These are phyloP conservation scores for Hypoxylon sp. DNA, from an alignment of 2,329 filamentous ascomycete genomes.

Conservation along the genomic window DNA sequence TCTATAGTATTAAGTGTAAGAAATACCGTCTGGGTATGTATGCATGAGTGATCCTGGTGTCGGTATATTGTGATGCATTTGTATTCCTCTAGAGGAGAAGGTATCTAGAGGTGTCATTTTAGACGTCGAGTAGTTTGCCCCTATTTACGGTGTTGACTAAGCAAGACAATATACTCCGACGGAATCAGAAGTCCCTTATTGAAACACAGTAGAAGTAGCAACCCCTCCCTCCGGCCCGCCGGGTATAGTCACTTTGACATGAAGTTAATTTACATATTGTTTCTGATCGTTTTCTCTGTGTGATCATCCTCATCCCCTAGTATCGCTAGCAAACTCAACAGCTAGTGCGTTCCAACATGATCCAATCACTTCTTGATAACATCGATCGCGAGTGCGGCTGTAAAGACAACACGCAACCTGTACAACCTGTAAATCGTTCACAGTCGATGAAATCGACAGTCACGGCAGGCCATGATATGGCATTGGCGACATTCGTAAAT, in stretches of 20 bases:
- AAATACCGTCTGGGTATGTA: too few relatives aligned
- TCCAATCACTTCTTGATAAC: neutral
- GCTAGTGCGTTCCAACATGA: neutral
- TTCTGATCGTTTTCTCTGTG: neutral
- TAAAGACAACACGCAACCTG: neutral
- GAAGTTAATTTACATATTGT: neutral
- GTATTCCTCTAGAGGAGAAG: too few relatives aligned
- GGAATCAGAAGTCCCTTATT: neutral
- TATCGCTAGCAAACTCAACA: too few relatives aligned
- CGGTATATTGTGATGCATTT: too few relatives aligned
- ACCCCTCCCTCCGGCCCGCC: neutral
- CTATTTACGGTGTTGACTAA: neutral
- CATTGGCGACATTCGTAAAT: slow-evolving; percentile 66
- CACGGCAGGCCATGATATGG: slow-evolving; percentile 61
- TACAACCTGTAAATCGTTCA: neutral
- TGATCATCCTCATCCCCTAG: neutral
- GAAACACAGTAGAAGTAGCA: neutral
- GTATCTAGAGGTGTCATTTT: too few relatives aligned
- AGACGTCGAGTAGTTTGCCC: neutral
- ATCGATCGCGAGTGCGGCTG: neutral
- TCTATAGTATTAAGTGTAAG: too few relatives aligned
- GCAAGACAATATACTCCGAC: neutral
- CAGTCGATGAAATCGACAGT: slow-evolving; percentile 62
- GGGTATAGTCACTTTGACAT: neutral
- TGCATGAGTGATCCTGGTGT: too few relatives aligned